These are phyloP conservation scores for Ustilago cynodontis DNA, from an alignment of 1,284 basidiomycete genomes.

Conservation along the genomic window DNA sequence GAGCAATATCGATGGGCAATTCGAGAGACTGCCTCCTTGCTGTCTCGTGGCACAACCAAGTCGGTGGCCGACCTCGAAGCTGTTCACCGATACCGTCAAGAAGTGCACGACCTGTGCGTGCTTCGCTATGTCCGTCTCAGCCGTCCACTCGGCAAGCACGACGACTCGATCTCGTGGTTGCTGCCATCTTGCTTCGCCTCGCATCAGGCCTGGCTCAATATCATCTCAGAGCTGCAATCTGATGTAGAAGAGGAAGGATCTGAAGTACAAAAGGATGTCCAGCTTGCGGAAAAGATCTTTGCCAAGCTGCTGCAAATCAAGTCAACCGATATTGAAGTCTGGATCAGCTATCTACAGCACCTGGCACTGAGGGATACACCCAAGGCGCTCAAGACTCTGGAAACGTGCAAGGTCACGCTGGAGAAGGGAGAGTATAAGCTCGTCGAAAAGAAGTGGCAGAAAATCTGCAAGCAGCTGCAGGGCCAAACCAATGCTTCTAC, in stretches of 20 bases:
- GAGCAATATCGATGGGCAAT: slow-evolving; percentile 46
- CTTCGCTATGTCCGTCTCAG: slow-evolving; percentile 37
- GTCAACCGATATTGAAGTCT: slow-evolving; percentile 26
- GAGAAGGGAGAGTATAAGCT: slow-evolving; percentile 30
- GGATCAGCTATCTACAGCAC: slow-evolving; percentile 26
- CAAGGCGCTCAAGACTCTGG: slow-evolving; percentile 26
- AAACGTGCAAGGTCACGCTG: slow-evolving; percentile 17
- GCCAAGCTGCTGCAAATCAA: slow-evolving; percentile 33
- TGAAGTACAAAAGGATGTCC: slow-evolving; percentile 6
- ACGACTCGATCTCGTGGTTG: slow-evolving; percentile 29
- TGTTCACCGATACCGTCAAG: slow-evolving; percentile 35
- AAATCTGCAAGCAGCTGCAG: slow-evolving; percentile 33
- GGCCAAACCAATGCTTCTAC: neutral
- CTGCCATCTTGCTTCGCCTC: slow-evolving; percentile 34
- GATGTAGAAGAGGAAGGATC: neutral
- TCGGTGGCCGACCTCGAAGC: slow-evolving; percentile 24
- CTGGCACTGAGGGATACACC: slow-evolving; percentile 26
- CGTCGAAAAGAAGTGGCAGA: slow-evolving; percentile 39
- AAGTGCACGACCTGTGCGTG: slow-evolving; percentile 40
- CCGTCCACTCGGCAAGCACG: slow-evolving; percentile 22
- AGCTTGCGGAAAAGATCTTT: slow-evolving; percentile 29
- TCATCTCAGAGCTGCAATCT: slow-evolving; percentile 14
- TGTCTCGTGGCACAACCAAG: slow-evolving; percentile 27
- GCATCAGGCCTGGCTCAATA: slow-evolving; percentile 26
- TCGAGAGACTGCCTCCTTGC: slow-evolving; percentile 41